These are phyloP conservation scores for Yamadazyma paraphyllophila DNA, from an alignment of 805 yeast genomes.

Conservation along the genomic window DNA sequence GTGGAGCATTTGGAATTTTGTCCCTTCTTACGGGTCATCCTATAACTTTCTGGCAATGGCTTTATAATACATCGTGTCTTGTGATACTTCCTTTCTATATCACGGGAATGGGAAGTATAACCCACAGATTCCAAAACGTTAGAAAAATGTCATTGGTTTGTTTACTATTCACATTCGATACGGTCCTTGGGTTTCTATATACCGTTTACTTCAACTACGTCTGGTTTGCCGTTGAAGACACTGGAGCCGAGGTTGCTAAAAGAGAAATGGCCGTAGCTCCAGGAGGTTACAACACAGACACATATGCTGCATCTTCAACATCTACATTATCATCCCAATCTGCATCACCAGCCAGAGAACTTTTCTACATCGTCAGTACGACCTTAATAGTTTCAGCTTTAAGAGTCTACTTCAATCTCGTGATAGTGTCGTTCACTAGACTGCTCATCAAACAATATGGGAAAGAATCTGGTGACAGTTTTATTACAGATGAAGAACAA, in stretches of 20 bases:
- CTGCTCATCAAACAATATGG: slow-evolving; percentile 44
- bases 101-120: slow-evolving; percentile 48
- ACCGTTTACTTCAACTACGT: slow-evolving; percentile 69
- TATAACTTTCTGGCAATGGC: slow-evolving; percentile 77
- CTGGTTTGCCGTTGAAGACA: slow-evolving; percentile 65
- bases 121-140: slow-evolving; percentile 49
- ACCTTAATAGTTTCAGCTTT: slow-evolving; percentile 46
- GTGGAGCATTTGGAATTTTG: slow-evolving; percentile 83
- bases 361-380: slow-evolving; percentile 53
- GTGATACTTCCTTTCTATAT: slow-evolving; percentile 62
- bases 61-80: slow-evolving; percentile 66
- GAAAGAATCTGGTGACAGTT: slow-evolving; percentile 18
- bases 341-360: slow-evolving; percentile 56
- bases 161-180: slow-evolving; percentile 63
- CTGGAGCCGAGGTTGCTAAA: slow-evolving; percentile 10
- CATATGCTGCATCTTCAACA: neutral
- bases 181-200: slow-evolving; percentile 62
- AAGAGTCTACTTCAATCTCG: slow-evolving; percentile 60
- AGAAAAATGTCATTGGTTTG: slow-evolving; percentile 63
- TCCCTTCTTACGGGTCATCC: slow-evolving; percentile 91
- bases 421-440: slow-evolving; percentile 59
- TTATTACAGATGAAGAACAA: slow-evolving; percentile 24
- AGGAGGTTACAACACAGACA: neutral
- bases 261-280: slow-evolving; percentile 9
- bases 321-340: slow-evolving; percentile 42